Conservation (phyloP, 352 stramenopile species). For the Globisporangium recalcitrans region DNA sequence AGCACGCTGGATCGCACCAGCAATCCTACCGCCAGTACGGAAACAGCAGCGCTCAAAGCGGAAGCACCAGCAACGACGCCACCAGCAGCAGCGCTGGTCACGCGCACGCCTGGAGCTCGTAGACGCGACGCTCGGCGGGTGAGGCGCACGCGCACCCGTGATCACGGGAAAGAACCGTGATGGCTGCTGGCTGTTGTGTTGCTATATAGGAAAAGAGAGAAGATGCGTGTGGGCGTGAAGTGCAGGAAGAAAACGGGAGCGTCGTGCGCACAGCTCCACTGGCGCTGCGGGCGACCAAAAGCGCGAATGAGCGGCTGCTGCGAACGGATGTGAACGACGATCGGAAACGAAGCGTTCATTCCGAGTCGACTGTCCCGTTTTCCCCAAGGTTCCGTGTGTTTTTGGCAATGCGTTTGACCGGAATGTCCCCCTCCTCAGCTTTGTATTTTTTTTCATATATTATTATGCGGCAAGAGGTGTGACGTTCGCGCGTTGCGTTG, state of each 20-base stretch:
- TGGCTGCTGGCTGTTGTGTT: slow-evolving; percentile 5
- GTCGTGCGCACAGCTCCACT: slow-evolving; percentile 18
- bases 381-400: background rate
- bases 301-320: slow-evolving; percentile 20
- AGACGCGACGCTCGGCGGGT: slow-evolving; percentile 18
- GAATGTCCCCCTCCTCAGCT: slow-evolving; percentile 4
- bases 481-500: background rate
- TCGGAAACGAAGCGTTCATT: slow-evolving; percentile 32
- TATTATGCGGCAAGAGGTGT: slow-evolving; percentile 3
- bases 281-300: slow-evolving; percentile 14
- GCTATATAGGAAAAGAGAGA: slow-evolving; percentile 13
- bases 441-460: slow-evolving; percentile 12
- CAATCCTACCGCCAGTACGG: slow-evolving; percentile 80
- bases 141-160: slow-evolving; percentile 6
- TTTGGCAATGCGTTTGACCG: background rate
- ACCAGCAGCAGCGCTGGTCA: slow-evolving; percentile 33
- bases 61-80: slow-evolving; percentile 40
- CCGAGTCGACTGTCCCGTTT: slow-evolving; percentile 5
- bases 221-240: slow-evolving; percentile 4
- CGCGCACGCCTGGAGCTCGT: slow-evolving; percentile 75
- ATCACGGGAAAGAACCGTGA: slow-evolving; percentile 32
- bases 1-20: slow-evolving; percentile 59
- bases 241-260: slow-evolving; percentile 12
- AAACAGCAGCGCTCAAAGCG: slow-evolving; percentile 42
- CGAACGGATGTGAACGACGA: slow-evolving; percentile 20